These are phyloP conservation scores for Scleroderma bovista DNA, from an alignment of 768 basidiomycete genomes.

Conservation along the genomic window DNA sequence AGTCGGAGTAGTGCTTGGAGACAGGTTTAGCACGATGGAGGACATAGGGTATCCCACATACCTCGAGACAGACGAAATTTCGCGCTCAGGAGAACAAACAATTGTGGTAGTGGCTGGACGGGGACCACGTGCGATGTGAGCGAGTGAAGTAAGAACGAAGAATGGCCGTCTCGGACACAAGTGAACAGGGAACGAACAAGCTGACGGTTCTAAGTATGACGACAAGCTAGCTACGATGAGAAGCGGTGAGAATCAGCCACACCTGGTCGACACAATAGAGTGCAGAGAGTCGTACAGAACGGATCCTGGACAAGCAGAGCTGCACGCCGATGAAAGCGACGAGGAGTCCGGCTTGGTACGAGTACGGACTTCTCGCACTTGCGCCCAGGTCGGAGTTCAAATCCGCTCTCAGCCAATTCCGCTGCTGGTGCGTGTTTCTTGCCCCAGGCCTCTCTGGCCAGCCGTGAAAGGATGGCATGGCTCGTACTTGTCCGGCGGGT, in stretches of 20 bases:
- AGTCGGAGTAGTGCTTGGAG: slow-evolving; percentile 18
- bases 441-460: no score
- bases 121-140: slow-evolving; percentile 6
- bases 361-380: no score
- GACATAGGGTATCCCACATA: slow-evolving; percentile 5
- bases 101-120: background rate
- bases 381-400: slow-evolving; percentile 6
- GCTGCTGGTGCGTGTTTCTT: no score
- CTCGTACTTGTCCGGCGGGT: no score
- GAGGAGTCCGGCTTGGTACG: no score
- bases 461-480: no score
- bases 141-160: slow-evolving; percentile 2
- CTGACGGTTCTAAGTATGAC: background rate
- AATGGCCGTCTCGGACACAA: slow-evolving; percentile 5
- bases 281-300: no score
- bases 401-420: background rate
- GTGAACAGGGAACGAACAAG: slow-evolving; percentile 8
- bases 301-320: background rate
- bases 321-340: slow-evolving; percentile 5
- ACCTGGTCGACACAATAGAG: no score
- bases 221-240: background rate
- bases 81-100: slow-evolving; percentile 6
- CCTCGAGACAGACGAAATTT: slow-evolving; percentile 2
- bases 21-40: background rate
- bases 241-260: no score